Evolutionary conservation across 164 flowering plant genomes (phyloP), one percentile per base, ranked within the genome.

Genomic region (Stephania yunnanensis): DNA sequence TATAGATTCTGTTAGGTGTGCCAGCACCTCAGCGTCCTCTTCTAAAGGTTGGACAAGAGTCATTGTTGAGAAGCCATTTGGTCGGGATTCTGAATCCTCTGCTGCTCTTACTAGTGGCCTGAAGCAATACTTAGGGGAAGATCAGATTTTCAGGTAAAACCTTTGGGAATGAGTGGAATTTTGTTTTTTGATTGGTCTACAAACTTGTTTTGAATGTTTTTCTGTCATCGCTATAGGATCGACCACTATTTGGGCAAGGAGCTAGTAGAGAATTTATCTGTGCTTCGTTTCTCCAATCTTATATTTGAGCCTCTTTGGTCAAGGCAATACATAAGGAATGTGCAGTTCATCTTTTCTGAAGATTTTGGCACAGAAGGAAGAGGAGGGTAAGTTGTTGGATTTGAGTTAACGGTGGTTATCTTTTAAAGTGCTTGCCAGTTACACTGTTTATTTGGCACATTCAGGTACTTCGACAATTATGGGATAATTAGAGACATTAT

Each of bases 51-150:
- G 98, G 98, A 94, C 93, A 46, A 81, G 98, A 75, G 89, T 94
- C 71, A 94, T 94, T 76, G 91, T 92, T 31, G 97, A 92, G 79
- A 94, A 94, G 81, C 98, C 98, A 67, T 92, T 94, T 86, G 98
- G 98, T 46, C 91, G 90, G 71, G 97, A 92, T 79, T 82, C 86
- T 10, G 85, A 87, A 76, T 92, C 98, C 19, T 90, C 97, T 46
- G 83, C 83, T 19, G 87, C 88, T 82, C 85, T 92, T 22, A 94
- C 97, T 30, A 87, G 85, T 81, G 73, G 87, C 71, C 76, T 92
- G 70, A 92, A 90, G 87, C 85, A 86, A 78, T 89, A 92, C 83
- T 82, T 92, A 17, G 70, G 78, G 20, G 98, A 94, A 79, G 94
- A 94, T 64, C 98, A 94, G 83, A 90, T 94, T 80, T 94, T 91